Evolutionary conservation across 305 asterid species (phyloP).

Genomic region (Rubia peregrina): DNA sequence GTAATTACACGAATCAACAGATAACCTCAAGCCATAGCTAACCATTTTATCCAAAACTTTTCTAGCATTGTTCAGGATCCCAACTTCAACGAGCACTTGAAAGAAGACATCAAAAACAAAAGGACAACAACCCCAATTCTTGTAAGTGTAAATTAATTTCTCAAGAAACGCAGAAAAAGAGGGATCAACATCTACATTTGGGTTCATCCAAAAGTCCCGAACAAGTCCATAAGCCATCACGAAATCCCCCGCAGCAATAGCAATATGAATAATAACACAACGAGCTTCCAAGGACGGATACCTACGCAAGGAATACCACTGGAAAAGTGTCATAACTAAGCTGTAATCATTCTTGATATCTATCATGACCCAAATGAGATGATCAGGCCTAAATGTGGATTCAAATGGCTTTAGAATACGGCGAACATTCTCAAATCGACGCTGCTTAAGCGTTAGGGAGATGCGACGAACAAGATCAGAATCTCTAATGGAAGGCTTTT

Average conservation of each 20-base stretch:
- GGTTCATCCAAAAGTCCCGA: constrained; percentile 46
- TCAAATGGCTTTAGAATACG: constrained; percentile 58
- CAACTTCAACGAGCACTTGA: constrained; percentile 59
- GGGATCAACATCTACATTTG: constrained; percentile 32
- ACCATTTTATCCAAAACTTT: constrained; percentile 60
- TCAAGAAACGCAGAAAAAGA: constrained; percentile 50
- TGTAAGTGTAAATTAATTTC: constrained; percentile 69
- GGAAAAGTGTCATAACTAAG: constrained; percentile 54
- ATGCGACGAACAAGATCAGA: constrained; percentile 59
- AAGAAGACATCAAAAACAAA: constrained; percentile 70
- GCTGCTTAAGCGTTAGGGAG: constrained; percentile 68
- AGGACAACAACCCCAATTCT: constrained; percentile 86
- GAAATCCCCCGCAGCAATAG: constrained; percentile 53
- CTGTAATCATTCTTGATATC: constrained; percentile 57
- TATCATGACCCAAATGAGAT: constrained; percentile 84
- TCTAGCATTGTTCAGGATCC: constrained; percentile 54
- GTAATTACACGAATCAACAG: constrained; percentile 69
- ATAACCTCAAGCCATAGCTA: constrained; percentile 60
- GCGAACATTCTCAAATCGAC: constrained; percentile 49
- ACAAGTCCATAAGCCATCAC: constrained; percentile 38
- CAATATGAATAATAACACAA: constrained; percentile 73
- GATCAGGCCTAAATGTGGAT: constrained; percentile 64
- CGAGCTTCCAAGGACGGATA: constrained; percentile 75
- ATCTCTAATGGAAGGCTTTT: constrained; percentile 66
- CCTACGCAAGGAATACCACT: constrained; percentile 70